phyloP scores from a whole-genome alignment of 1,284 basidiomycete genomes.

The Marasmius fiardii region DNA sequence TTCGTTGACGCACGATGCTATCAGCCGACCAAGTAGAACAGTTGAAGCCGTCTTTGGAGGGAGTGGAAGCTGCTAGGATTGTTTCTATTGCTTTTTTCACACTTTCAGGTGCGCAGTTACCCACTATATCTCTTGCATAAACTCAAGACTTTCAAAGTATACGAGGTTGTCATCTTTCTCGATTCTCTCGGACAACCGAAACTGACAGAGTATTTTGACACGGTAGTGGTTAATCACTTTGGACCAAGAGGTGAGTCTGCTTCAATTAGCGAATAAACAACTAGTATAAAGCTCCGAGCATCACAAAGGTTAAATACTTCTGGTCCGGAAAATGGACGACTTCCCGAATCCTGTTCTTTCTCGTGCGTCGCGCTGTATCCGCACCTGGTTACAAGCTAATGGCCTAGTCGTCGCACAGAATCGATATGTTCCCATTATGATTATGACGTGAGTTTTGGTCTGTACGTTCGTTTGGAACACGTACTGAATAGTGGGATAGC shows the following conservation, averaged over 20 bases:
- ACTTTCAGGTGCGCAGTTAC: slow-evolving; percentile 23
- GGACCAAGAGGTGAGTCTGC: slow-evolving; percentile 29
- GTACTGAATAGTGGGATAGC: background rate
- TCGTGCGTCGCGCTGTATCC: slow-evolving; percentile 21
- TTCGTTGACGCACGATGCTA: background rate
- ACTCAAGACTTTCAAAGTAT: slow-evolving; percentile 8
- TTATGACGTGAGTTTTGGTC: slow-evolving; percentile 10
- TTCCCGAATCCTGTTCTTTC: slow-evolving; percentile 31
- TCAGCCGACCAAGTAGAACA: background rate
- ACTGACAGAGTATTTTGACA: slow-evolving; percentile 14
- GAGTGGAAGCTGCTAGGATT: slow-evolving; percentile 26
- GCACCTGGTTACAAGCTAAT: background rate
- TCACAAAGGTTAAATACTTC: slow-evolving; percentile 30
- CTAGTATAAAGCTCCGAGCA: background rate
- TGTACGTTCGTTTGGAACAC: background rate
- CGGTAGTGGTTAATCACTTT: slow-evolving; percentile 34
- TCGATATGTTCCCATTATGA: slow-evolving; percentile 26
- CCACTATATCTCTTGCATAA: background rate
- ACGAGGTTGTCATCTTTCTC: slow-evolving; percentile 11
- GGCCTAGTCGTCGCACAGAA: slow-evolving; percentile 22
- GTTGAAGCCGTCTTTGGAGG: slow-evolving; percentile 20
- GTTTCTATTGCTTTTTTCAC: slow-evolving; percentile 29
- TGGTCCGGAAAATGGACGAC: slow-evolving; percentile 32
- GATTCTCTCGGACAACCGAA: slow-evolving; percentile 7
- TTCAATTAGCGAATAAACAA: background rate